Evolutionary conservation across 768 basidiomycete genomes (phyloP), one percentile per base, ranked within the genome.

Genomic region (Sutorius australiensis): DNA sequence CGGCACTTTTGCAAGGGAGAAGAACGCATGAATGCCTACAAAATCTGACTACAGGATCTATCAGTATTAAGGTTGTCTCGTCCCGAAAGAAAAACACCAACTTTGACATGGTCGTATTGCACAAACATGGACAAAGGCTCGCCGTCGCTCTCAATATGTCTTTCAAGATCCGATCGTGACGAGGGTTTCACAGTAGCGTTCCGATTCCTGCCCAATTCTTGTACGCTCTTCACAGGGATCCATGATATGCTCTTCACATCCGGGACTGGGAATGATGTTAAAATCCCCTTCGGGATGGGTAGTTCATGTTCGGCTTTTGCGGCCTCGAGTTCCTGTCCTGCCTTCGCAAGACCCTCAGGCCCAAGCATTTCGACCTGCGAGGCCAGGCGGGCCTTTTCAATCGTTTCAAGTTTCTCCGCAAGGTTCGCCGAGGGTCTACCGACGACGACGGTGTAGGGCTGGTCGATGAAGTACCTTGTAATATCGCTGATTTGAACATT

Each of bases 41-140:
- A 99, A 98, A 63, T 95, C 92, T 8, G 95, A 98, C 90, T 97
- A 57, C 1, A 43, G 14, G 21, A 54, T 42, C 47, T 37, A 39
- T 53, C 37, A 37, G 49, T 43, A 24, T 24, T 36, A 19, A 39
- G 32, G 11, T 19, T 27, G 31, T 46, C 27, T 41, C 21, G 32
- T n/a, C 16, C 24, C 40, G 48, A 48, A 34, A 43, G 51, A 27
- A 50, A 33, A 24, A 24, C 24, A 19, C 24, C 19, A 71, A 89
- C 94, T 75, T 92, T 81, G 44, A 95, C 92, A 68, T 95, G 91
- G 61, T 97, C 89, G 63, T 92, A 99, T 64, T 97, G 87, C 10
- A 95, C 82, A 66, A 94, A 95, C 73, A 93, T 95, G 6, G 95
- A 84, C 32, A 95, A 66, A 3, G 79, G 66, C 2, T 76, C 65